A percentile compares a stretch with the other conserved stretches of the same genome.
Conservation (phyloP, 257 asterid species). For the Fraxinus quadrangulata region DNA sequence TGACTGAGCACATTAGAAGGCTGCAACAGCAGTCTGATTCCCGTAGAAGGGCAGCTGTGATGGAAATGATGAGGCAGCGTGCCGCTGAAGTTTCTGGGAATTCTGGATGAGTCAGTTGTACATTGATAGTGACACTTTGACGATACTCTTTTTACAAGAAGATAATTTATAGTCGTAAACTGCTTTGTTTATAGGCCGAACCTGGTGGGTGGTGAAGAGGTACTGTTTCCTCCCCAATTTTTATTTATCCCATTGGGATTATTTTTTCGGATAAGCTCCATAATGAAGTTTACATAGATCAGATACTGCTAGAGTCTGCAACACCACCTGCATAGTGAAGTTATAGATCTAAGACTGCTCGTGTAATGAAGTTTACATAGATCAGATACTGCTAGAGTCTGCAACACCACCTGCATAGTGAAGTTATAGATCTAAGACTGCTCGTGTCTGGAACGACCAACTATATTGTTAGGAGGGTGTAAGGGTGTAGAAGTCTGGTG, state of each 20-base stretch:
- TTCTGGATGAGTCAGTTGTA: constrained; percentile 13
- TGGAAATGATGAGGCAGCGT: constrained; percentile 57
- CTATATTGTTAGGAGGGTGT: background rate
- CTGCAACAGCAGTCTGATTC: constrained; percentile 70
- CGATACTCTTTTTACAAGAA: background rate
- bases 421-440: background rate
- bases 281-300: background rate
- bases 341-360: background rate
- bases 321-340: background rate
- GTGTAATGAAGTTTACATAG: background rate
- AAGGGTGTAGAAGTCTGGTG: background rate
- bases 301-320: background rate
- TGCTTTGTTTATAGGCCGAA: background rate
- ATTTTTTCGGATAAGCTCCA: background rate
- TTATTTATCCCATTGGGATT: background rate
- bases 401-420: background rate
- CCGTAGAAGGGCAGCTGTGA: constrained; percentile 66
- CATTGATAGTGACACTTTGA: background rate
- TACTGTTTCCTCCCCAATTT: background rate
- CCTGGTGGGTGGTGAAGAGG: background rate
- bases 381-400: background rate
- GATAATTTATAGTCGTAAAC: background rate
- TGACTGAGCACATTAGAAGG: constrained; percentile 62
- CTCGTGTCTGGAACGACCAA: background rate
- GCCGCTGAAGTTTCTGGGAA: constrained; percentile 26